Evolutionary conservation across 2,329 filamentous ascomycete genomes (phyloP), one percentile per base, ranked within the genome.

Genomic region (Cytospora piceicola): DNA sequence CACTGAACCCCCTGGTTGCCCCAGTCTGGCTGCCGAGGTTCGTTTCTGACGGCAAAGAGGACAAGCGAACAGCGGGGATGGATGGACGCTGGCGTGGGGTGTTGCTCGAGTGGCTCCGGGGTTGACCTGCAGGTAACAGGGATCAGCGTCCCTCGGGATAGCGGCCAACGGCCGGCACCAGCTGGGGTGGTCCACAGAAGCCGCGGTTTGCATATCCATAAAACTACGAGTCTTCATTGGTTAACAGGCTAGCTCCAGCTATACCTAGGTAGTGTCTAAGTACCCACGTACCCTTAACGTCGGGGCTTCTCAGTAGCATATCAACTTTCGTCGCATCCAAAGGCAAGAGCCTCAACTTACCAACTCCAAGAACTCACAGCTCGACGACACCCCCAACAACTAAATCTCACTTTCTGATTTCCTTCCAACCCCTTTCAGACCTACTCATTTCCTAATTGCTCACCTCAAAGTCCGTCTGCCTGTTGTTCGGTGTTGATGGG

Each of bases 1-100:
- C 20, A 46, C n/a, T 15, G 20, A 46, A 15, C 42, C 42, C 42
- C 42, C 20, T 42, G 20, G 42, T 46, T 46, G n/a, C 42, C 42
- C 42, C 42, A 46, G 42, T 46, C 20, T n/a, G 42, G 42, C 42
- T 46, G 42, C 42, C 42, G 42, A 46, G 42, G 42, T 46, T 46
- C 42, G 42, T 46, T 46, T 22, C 20, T 46, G 42, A 46, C 42
- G 42, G 42, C 20, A 46, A 46, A 46, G 20, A 34, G 42, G 42
- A 22, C 42, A 46, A 11, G 20, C 42, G 20, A 46, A 46, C 42
- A 46, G 42, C 42, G 42, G 42, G 42, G 42, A 46, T 46, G 42
- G 42, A 11, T 7, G n/a, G n/a, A n/a, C n/a, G 20, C 7, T n/a
- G 42, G 6, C 42, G 20, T 46, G 42, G 42, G 42, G 42, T 46